These are phyloP conservation scores for Scalesia atractyloides DNA, from an alignment of 129 eudicot species.

Conservation along the genomic window DNA sequence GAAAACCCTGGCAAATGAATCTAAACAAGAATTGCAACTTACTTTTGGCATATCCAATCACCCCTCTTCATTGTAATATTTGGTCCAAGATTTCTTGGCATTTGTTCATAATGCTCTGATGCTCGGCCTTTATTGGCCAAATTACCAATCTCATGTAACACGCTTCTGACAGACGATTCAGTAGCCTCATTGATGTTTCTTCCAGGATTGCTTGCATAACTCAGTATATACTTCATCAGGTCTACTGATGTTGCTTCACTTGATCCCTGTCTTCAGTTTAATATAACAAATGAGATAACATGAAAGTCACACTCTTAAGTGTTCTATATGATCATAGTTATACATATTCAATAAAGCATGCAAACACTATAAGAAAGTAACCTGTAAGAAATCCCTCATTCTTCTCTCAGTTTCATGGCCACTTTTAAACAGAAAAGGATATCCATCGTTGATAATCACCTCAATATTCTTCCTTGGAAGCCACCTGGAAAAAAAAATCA, in stretches of 20 bases:
- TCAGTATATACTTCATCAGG: conserved; percentile 76
- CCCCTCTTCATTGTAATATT: conserved; percentile 88
- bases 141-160: conserved; percentile 52
- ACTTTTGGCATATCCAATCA: conserved; percentile 91
- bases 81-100: conserved; percentile 51
- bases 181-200: conserved; percentile 40
- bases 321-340: not conserved
- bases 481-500: conserved; percentile 37
- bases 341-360: not conserved
- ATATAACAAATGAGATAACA: conserved; percentile 7
- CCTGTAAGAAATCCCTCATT: conserved; percentile 71
- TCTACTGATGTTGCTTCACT: conserved; percentile 63
- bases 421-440: conserved; percentile 73
- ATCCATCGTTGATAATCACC: conserved; percentile 50
- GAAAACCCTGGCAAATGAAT: conserved; percentile 1
- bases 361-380: conserved; percentile 16
- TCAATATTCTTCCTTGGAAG: conserved; percentile 72
- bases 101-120: conserved; percentile 38
- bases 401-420: conserved; percentile 61
- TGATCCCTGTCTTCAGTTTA: conserved; percentile 53
- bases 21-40: conserved; percentile 33
- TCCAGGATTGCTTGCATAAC: conserved; percentile 78
- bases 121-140: conserved; percentile 29
- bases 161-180: conserved; percentile 63
- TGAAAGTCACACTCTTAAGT: not conserved